A percentile compares a stretch with the other conserved stretches of the same genome.
Evolutionary conservation across 257 asterid genomes (phyloP).

Genomic region (Solanum appendiculatum): DNA sequence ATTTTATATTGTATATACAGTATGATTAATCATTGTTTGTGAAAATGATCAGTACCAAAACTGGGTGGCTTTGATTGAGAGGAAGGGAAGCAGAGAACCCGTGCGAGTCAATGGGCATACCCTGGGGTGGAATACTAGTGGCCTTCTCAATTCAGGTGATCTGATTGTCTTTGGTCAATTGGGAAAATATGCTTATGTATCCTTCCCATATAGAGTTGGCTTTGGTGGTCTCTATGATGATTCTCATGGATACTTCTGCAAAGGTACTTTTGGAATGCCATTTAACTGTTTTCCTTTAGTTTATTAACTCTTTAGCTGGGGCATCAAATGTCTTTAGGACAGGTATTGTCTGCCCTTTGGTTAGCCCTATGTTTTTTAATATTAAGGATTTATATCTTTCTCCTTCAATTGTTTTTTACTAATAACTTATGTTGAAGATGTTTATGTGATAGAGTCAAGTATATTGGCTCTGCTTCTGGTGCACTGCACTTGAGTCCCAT

Average conservation of each 20-base stretch:
- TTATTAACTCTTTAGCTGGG: constrained; percentile 10
- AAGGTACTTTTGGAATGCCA: too few species aligned
- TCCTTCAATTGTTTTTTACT: neutral
- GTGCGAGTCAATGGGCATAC: constrained; percentile 62
- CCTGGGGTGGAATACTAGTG: constrained; percentile 32
- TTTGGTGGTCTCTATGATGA: too few species aligned
- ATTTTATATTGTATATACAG: constrained; percentile 5
- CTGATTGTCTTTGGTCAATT: constrained; percentile 57
- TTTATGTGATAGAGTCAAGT: constrained; percentile 76
- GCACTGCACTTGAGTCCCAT: constrained; percentile 25
- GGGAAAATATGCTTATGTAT: constrained; percentile 75
- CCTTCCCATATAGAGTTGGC: too few species aligned
- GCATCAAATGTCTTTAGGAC: constrained; percentile 30
- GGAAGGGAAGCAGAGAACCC: constrained; percentile 44
- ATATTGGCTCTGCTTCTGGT: constrained; percentile 49
- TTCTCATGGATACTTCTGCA: too few species aligned
- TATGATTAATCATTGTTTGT: constrained; percentile 5
- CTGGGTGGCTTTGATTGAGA: constrained; percentile 57
- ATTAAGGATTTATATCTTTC: neutral
- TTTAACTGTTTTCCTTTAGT: neutral
- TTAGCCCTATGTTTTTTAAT: neutral
- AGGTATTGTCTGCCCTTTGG: constrained; percentile 28
- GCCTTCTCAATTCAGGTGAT: constrained; percentile 64
- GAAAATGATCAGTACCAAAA: constrained; percentile 46
- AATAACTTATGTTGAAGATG: constrained; percentile 9